phyloP scores from a whole-genome alignment of 2,329 filamentous ascomycete genomes.

The Penicillium sp. region DNA sequence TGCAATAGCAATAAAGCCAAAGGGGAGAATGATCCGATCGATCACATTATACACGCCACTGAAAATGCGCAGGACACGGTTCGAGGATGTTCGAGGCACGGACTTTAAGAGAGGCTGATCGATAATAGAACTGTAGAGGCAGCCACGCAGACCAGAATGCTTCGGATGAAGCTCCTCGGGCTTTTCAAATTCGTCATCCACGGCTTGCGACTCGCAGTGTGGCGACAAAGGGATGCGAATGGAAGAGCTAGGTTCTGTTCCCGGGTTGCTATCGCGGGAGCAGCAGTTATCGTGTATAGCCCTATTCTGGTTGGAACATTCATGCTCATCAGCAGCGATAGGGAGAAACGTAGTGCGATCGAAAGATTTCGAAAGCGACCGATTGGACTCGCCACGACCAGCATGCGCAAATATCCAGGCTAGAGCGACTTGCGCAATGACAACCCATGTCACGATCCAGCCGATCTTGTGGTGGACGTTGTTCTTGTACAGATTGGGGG shows the following conservation, averaged over 20 bases:
- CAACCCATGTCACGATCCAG: conserved; percentile 76
- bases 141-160: conserved; percentile 34
- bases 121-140: conserved; percentile 49
- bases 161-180: conserved; percentile 47
- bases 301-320: conserved; percentile 43
- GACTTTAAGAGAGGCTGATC: conserved; percentile 55
- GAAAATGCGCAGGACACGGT: conserved; percentile 59
- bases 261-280: conserved; percentile 72
- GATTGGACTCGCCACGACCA: conserved; percentile 42
- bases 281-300: conserved; percentile 52
- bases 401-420: conserved; percentile 64
- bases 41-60: conserved; percentile 64
- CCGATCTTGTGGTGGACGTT: conserved; percentile 88
- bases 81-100: conserved; percentile 58
- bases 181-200: conserved; percentile 53
- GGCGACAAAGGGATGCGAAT: conserved; percentile 67
- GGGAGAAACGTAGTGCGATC: conserved; percentile 64
- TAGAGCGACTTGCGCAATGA: conserved; percentile 69
- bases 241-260: conserved; percentile 70
- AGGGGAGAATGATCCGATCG: conserved; percentile 73
- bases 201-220: conserved; percentile 45
- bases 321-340: conserved; percentile 55
- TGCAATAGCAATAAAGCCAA: conserved; percentile 73
- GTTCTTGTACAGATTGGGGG: conserved; percentile 81
- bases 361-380: conserved; percentile 27